A percentile compares a stretch with the other conserved stretches of the same genome.
phyloP scores from a whole-genome alignment of 192 early-diverging fungal genomes.

The Coemansia javaensis region DNA sequence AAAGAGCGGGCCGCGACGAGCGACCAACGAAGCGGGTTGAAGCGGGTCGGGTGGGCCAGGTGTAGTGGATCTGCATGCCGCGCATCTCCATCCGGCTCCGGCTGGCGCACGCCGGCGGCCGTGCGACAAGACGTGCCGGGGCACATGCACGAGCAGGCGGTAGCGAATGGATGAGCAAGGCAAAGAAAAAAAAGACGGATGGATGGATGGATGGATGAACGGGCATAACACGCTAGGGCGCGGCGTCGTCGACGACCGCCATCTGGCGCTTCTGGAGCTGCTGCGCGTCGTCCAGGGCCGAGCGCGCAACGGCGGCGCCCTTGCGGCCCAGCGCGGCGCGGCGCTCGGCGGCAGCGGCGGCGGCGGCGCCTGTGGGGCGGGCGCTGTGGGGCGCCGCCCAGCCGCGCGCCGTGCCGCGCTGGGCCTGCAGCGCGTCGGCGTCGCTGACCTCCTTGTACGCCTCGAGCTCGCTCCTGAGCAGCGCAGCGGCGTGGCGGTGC shows the following conservation, averaged over 20 bases:
- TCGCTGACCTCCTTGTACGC: constrained; percentile 47
- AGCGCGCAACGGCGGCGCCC: constrained; percentile 11
- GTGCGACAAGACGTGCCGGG: too few relatives aligned
- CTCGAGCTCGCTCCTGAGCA: constrained; percentile 39
- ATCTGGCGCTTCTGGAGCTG: constrained; percentile 10
- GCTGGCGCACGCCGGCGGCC: too few relatives aligned
- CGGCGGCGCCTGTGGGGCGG: too few relatives aligned
- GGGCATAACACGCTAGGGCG: too few relatives aligned
- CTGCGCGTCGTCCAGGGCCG: constrained; percentile 19
- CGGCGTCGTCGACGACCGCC: constrained; percentile 17
- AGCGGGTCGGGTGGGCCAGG: too few relatives aligned
- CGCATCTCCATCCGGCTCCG: too few relatives aligned
- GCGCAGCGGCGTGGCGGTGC: constrained; percentile 11
- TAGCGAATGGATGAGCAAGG: too few relatives aligned
- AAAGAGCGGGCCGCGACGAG: too few relatives aligned
- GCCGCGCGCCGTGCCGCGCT: constrained; percentile 7
- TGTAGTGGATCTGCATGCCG: too few relatives aligned
- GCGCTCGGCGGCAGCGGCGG: background rate
- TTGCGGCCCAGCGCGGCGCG: constrained; percentile 7
- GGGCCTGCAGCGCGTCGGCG: constrained; percentile 15
- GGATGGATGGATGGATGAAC: background rate
- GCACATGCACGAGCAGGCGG: too few relatives aligned
- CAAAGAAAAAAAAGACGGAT: background rate
- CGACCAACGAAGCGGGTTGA: too few relatives aligned
- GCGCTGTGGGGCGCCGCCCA: background rate